These are phyloP conservation scores for Metarhizium brunneum DNA, from an alignment of 2,329 filamentous ascomycete genomes.

Conservation along the genomic window DNA sequence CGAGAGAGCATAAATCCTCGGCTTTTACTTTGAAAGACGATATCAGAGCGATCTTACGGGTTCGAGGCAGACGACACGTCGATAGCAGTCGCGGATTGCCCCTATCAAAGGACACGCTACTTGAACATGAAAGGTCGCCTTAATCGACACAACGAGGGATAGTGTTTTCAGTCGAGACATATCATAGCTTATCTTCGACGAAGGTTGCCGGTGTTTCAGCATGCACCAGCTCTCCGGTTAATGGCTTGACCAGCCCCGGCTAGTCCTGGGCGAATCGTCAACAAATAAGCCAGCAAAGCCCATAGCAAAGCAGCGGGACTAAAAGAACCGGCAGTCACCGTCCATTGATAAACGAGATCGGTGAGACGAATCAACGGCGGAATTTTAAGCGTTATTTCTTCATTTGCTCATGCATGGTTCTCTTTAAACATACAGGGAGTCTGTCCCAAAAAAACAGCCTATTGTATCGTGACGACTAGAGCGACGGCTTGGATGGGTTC, in stretches of 20 bases:
- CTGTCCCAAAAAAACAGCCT: neutral
- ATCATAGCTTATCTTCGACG: neutral
- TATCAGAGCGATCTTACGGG: neutral
- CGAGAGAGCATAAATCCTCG: conserved; percentile 20
- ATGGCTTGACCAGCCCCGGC: neutral
- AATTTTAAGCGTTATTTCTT: neutral
- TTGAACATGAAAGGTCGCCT: neutral
- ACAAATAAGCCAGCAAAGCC: neutral
- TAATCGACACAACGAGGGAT: neutral
- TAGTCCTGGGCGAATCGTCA: neutral
- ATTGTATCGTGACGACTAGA: neutral
- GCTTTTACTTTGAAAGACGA: neutral
- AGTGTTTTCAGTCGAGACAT: neutral
- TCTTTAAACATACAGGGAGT: neutral
- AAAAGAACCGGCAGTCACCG: neutral
- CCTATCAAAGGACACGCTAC: neutral
- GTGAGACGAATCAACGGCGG: neutral
- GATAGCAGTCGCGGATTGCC: neutral
- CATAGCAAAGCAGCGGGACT: neutral
- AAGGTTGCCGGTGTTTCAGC: neutral
- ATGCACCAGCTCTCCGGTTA: neutral
- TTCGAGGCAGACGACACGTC: neutral
- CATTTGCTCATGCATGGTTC: neutral
- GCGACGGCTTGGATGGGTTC: neutral
- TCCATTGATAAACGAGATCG: neutral